These are phyloP conservation scores for Phaffia rhodozyma DNA, from an alignment of 1,284 basidiomycete genomes.

Conservation along the genomic window DNA sequence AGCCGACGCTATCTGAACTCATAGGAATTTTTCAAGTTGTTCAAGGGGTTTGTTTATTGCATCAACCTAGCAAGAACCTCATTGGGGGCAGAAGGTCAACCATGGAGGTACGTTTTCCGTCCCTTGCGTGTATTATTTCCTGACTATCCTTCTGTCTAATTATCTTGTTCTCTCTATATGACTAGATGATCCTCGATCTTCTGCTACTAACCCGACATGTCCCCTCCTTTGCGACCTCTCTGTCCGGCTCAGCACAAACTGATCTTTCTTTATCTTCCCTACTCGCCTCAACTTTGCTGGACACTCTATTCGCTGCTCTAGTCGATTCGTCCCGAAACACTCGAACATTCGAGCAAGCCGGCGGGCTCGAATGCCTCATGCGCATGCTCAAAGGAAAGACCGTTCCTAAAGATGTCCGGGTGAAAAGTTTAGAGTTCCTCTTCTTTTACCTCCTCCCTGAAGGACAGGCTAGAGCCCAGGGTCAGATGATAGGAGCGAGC, in stretches of 20 bases:
- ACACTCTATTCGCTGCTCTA: conserved; percentile 68
- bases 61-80: conserved; percentile 1
- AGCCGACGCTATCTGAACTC: conserved; percentile 2
- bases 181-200: conserved; percentile 14
- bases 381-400: conserved; percentile 68
- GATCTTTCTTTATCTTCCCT: conserved; percentile 18
- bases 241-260: no score
- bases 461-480: conserved; percentile 5
- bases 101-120: conserved; percentile 7
- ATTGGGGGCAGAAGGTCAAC: conserved; percentile 1
- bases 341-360: conserved; percentile 59
- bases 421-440: conserved; percentile 84
- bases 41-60: conserved; percentile 8
- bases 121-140: background rate
- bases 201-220: conserved; percentile 12
- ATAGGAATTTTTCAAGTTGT: conserved; percentile 3
- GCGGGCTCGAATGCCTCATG: conserved; percentile 65
- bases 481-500: no score
- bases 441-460: conserved; percentile 86
- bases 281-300: conserved; percentile 54
- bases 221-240: background rate
- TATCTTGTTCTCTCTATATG: background rate
- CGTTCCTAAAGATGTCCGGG: conserved; percentile 68
- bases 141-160: no score
- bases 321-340: conserved; percentile 64